These are phyloP conservation scores for Clonostachys rosea DNA, from an alignment of 2,329 filamentous ascomycete genomes.

Conservation along the genomic window DNA sequence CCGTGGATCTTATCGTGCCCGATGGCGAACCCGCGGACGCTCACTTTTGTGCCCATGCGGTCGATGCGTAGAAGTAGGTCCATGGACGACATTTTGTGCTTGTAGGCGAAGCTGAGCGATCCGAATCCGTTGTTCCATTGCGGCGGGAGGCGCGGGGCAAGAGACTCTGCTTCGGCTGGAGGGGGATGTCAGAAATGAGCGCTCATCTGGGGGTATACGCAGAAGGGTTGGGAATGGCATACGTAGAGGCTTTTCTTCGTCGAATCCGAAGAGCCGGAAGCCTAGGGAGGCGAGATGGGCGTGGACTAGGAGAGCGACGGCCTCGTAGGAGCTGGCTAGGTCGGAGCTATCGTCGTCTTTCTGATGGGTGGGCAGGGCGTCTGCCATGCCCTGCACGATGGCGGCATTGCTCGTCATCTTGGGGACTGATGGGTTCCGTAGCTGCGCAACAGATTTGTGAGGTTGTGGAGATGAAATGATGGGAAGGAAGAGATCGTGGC, in stretches of 20 bases:
- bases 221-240: constrained; percentile 10
- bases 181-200: constrained; percentile 3
- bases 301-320: constrained; percentile 78
- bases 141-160: constrained; percentile 61
- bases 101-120: constrained; percentile 80
- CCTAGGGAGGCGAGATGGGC: constrained; percentile 76
- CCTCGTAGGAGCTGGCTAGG: constrained; percentile 72
- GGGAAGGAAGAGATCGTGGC: no score
- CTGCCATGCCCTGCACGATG: constrained; percentile 52
- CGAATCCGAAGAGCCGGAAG: constrained; percentile 79
- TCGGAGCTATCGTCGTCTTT: constrained; percentile 52
- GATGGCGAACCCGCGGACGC: constrained; percentile 73
- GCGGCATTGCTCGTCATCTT: constrained; percentile 17
- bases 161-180: constrained; percentile 41
- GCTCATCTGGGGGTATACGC: background rate
- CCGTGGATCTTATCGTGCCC: constrained; percentile 78
- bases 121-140: constrained; percentile 75
- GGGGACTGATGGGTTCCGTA: background rate
- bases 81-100: constrained; percentile 80
- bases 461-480: no score
- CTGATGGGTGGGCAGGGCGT: constrained; percentile 51
- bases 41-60: constrained; percentile 77
- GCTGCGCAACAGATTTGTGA: no score
- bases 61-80: constrained; percentile 78
- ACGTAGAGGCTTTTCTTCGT: constrained; percentile 76